Base-by-base conservation (phyloP, 805 yeast species). In the Danielia oregonensis region DNA sequence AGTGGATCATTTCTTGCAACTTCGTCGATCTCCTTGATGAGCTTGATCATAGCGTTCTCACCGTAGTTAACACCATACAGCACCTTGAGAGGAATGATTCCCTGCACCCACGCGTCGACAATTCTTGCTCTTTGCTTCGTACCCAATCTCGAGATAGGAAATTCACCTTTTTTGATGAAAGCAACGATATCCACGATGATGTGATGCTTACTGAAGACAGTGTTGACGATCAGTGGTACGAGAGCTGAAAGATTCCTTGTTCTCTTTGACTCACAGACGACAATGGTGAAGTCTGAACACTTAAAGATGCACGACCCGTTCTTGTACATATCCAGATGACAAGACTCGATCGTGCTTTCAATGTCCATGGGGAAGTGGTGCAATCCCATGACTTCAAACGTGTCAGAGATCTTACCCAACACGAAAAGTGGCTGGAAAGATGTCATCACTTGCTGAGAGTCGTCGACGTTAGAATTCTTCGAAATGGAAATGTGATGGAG, bases 301-400 rank as follows among this genome's bases (percentile, higher is more conserved):
- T 85, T 88, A 58, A 87, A 82, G 1, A 88, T 72, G 48, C 88
- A 80, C 19, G 81, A 61, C 0, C 73, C 73, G 59, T 30, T 66
- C 52, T 54, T 78, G 79, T 31, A 89, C 68, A 36, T 93, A 71
- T 39, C 68, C 40, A 60, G 79, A 38, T 68, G 74, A 33, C 72
- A 66, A 6, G 68, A 58, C 38, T 67, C 72, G 19, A 68, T 65
- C 11, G 72, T 68, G 42, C 63, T 62, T 35, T 67, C 98, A 35
- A 93, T 74, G 57, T 93, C 98, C 16, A 69, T 62, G 1, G 94
- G 94, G 67, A 93, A 91, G 56, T 87, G 95, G 49, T 86, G 88
- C 50, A 93, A 65, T 0, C 99, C 99, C 65, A 86, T 70, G 3
- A 83, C 80, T 55, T 93, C 99, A 59, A 93, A 81, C 0, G 97